Evolutionary conservation across 768 basidiomycete species (phyloP), one percentile per base, ranked within the genome.

Genomic region (Coprinopsis strossmayeri): DNA sequence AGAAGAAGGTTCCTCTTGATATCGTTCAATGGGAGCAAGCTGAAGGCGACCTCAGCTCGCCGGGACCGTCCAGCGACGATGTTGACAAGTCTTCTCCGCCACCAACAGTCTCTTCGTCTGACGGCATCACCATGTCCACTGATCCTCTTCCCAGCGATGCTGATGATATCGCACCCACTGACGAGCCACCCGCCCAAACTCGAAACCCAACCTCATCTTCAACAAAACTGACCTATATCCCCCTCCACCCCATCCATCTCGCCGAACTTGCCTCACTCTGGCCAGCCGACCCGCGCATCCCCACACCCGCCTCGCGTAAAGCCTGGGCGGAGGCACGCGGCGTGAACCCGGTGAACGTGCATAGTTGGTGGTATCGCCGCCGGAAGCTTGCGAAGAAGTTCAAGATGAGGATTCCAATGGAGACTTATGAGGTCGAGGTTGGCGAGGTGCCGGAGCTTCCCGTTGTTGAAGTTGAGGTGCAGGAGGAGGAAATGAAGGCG

Each of bases 151-250:
- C n/a, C n/a, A n/a, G n/a, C n/a, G n/a, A n/a, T n/a, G n/a, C n/a
- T n/a, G n/a, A n/a, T n/a, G n/a, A n/a, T n/a, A n/a, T n/a, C n/a
- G n/a, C n/a, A n/a, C n/a, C n/a, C n/a, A n/a, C n/a, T n/a, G n/a
- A n/a, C n/a, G n/a, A n/a, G n/a, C n/a, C n/a, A n/a, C n/a, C n/a
- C n/a, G n/a, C n/a, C n/a, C n/a, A n/a, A n/a, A n/a, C n/a, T n/a
- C n/a, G n/a, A n/a, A n/a, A n/a, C n/a, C 9, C 50, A 11, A 5
- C 51, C 55, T 7, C 35, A 11, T 18, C 35, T 38, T 38, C 35
- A 18, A 11, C 30, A 32, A n/a, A n/a, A n/a, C 30, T 15, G 15
- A 38, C 35, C 17, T 38, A 38, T 17, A 38, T 18, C 9, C 35
- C 35, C 35, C 35, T 38, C 17, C 35, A 38, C 17, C 10, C 35